phyloP scores from a whole-genome alignment of 495 filamentous ascomycete genomes.

The Aspergillus nanangensis region DNA sequence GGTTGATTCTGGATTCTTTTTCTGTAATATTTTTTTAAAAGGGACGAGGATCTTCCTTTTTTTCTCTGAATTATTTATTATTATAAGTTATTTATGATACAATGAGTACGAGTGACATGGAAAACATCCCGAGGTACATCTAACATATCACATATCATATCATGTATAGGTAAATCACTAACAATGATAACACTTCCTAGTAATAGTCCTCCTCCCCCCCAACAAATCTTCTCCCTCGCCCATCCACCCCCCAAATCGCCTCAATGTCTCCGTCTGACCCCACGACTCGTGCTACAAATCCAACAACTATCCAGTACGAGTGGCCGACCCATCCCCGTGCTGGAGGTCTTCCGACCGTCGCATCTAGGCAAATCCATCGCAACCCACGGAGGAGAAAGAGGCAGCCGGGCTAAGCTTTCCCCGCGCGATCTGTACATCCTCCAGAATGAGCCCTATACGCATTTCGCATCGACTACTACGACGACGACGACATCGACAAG shows the following conservation, averaged over 20 bases:
- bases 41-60: too few species aligned
- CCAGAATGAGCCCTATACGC: constrained; percentile 21
- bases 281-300: constrained; percentile 34
- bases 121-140: too few species aligned
- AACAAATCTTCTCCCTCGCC: constrained; percentile 32
- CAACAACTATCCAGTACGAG: constrained; percentile 32
- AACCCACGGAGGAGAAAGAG: too few species aligned
- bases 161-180: too few species aligned
- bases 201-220: too few species aligned
- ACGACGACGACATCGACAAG: not conserved
- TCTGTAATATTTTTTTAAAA: too few species aligned
- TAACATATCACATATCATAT: too few species aligned
- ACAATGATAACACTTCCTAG: too few species aligned
- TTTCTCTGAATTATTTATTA: too few species aligned
- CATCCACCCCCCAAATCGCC: constrained; percentile 29
- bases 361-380: constrained; percentile 23
- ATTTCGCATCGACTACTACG: not conserved
- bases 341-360: constrained; percentile 35
- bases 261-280: constrained; percentile 23
- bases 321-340: constrained; percentile 26
- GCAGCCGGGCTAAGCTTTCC: constrained; percentile 21
- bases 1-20: too few species aligned
- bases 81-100: too few species aligned
- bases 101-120: too few species aligned
- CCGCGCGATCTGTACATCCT: constrained; percentile 30